Evolutionary conservation across 805 yeast species (phyloP), one percentile per base, ranked within the genome.

Genomic region (Ogataea zsoltii): DNA sequence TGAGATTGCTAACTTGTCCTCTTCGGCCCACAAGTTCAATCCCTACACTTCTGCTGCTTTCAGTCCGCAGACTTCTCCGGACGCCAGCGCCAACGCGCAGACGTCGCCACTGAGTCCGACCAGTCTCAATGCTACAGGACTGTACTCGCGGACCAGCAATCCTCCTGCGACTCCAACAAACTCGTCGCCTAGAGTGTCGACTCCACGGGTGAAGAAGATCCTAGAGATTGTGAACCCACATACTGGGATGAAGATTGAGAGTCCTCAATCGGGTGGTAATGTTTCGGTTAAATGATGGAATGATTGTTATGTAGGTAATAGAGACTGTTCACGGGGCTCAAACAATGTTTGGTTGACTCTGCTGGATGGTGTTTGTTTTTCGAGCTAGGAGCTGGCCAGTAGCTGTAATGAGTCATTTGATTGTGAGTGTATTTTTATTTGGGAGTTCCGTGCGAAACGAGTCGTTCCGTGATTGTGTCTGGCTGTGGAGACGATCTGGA

Each of bases 41-140:
- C 88, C 88, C 4, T 82, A 82, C 59, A 81, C 86, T 2, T 81
- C 87, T 1, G 67, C 77, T 36, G 74, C 81, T 18, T 82, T 82
- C 56, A 77, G 81, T 28, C 88, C 88, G 9, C 46, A 35, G 21
- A 63, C 63, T 9, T 69, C 72, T 13, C 75, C 74, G 46, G 66
- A 63, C 10, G 44, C 64, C 17, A 50, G 50, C 38, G 61, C 49
- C 29, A 63, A 53, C 13, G 45, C 41, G 49, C 63, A 30, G 33
- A 44, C 50, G 2, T 41, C 52, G 7, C 49, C 55, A 5, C 32
- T 48, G 41, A 48, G 50, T 29, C 50, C 57, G 26, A 28, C 26
- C 28, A 26, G 49, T 4, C 34, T 44, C 23, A 35, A 38, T 15
- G 49, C 53, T 1, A 23, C 51, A 4, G 42, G 52, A 4, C 48